Evolutionary conservation across 352 stramenopile species (phyloP).

Genomic region (Phytopythium cucurbitacearum): DNA sequence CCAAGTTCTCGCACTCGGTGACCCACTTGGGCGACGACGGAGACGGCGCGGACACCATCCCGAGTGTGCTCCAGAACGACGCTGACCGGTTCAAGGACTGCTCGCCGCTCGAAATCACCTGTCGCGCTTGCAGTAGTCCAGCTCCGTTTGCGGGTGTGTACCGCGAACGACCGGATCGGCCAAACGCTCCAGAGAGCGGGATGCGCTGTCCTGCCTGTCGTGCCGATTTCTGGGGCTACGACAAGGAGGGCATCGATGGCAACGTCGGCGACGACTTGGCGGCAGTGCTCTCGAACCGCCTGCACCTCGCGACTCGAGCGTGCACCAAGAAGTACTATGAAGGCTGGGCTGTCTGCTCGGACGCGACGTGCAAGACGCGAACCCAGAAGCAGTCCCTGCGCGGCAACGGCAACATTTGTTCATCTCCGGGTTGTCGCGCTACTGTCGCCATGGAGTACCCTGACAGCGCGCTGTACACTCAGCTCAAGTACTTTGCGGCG

Average conservation of each 20-base stretch:
- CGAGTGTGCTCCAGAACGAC: conserved; percentile 85
- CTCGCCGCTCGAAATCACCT: conserved; percentile 68
- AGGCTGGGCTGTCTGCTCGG: conserved; percentile 91
- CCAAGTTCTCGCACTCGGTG: conserved; percentile 88
- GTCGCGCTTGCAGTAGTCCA: conserved; percentile 52
- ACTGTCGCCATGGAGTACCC: conserved; percentile 86
- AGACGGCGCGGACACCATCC: conserved; percentile 80
- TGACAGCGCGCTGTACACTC: conserved; percentile 91
- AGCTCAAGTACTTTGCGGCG: conserved; percentile 97
- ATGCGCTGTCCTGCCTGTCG: conserved; percentile 70
- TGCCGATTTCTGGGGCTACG: conserved; percentile 79
- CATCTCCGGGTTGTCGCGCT: conserved; percentile 89
- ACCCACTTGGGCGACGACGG: conserved; percentile 85
- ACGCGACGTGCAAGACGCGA: conserved; percentile 91
- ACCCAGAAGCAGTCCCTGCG: conserved; percentile 95
- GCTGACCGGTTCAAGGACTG: conserved; percentile 89
- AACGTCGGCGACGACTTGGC: conserved; percentile 69
- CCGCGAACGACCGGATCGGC: conserved; percentile 16
- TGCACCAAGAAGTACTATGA: conserved; percentile 89
- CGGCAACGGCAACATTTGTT: conserved; percentile 91
- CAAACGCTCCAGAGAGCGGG: conserved; percentile 28
- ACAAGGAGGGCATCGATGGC: conserved; percentile 72
- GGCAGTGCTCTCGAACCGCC: conserved; percentile 75
- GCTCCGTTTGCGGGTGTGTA: conserved; percentile 79
- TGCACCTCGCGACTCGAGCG: conserved; percentile 76